These are phyloP conservation scores for Combretum micranthum DNA, from an alignment of 345 rosid species.

Conservation along the genomic window DNA sequence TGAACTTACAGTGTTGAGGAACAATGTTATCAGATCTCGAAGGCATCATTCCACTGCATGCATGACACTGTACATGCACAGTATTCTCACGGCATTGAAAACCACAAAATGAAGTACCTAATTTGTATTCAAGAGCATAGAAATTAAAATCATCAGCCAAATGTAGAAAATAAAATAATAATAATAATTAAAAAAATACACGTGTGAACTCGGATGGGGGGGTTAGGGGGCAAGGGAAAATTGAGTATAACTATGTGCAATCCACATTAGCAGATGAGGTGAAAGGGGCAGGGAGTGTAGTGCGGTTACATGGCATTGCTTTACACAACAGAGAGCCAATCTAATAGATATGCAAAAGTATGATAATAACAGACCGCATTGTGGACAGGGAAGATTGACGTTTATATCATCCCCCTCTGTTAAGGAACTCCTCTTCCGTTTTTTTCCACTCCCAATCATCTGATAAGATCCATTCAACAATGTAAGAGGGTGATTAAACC, in stretches of 20 bases:
- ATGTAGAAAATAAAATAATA: too few species aligned
- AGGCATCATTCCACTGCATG: conserved; percentile 88
- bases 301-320: too few species aligned
- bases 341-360: neutral
- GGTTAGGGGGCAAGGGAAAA: too few species aligned
- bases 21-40: conserved; percentile 44
- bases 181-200: too few species aligned
- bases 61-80: conserved; percentile 72
- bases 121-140: neutral
- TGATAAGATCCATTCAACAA: conserved; percentile 17
- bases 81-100: conserved; percentile 57
- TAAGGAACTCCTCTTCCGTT: conserved; percentile 34
- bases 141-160: too few species aligned
- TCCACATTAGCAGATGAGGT: too few species aligned
- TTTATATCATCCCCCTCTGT: conserved; percentile 23
- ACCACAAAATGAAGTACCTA: conserved; percentile 49
- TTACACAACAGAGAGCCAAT: too few species aligned
- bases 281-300: too few species aligned
- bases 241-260: too few species aligned
- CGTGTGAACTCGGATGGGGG: too few species aligned
- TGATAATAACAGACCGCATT: conserved; percentile 49
- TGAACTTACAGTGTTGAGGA: conserved; percentile 78
- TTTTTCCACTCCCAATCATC: conserved; percentile 59
- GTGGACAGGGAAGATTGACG: conserved; percentile 49
- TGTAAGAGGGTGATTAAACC: conserved; percentile 1